These are phyloP conservation scores for Fonsecaea pedrosoi DNA, from an alignment of 2,329 filamentous ascomycete species.

Conservation along the genomic window DNA sequence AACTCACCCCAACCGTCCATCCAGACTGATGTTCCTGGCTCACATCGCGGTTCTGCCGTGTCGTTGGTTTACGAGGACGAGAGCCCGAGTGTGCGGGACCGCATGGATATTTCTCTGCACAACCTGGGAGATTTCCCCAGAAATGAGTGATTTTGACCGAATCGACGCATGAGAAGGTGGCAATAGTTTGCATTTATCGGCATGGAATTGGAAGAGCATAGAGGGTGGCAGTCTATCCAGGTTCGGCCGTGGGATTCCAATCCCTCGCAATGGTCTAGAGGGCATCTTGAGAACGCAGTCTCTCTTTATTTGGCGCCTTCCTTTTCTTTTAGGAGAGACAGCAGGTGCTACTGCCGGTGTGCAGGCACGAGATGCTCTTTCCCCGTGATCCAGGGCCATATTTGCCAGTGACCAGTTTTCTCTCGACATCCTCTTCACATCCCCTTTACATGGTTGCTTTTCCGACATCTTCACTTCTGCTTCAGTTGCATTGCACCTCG, in stretches of 20 bases:
- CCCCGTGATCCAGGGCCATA: neutral
- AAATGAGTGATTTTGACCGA: slow-evolving; percentile 1
- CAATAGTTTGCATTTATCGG: neutral
- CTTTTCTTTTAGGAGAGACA: neutral
- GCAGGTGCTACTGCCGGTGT: slow-evolving; percentile 10
- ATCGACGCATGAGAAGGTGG: neutral
- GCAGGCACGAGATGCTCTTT: slow-evolving; percentile 1
- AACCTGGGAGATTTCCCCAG: slow-evolving; percentile 59
- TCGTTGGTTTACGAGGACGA: slow-evolving; percentile 42
- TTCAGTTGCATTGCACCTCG: neutral
- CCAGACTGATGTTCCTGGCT: slow-evolving; percentile 20
- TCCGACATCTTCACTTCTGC: neutral
- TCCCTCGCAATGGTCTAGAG: neutral
- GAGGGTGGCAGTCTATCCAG: neutral
- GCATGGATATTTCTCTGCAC: slow-evolving; percentile 68
- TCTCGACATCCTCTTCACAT: neutral
- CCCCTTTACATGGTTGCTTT: neutral
- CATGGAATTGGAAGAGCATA: neutral
- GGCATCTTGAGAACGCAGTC: neutral
- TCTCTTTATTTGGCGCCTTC: neutral
- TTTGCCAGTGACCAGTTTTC: neutral
- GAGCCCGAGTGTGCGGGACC: slow-evolving; percentile 53
- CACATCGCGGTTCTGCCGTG: slow-evolving; percentile 39
- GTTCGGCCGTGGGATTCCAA: neutral
- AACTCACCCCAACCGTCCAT: slow-evolving; percentile 24